Evolutionary conservation across 2,329 filamentous ascomycete genomes (phyloP), one percentile per base, ranked within the genome.

Genomic region (Fusarium pseudocircinatum): DNA sequence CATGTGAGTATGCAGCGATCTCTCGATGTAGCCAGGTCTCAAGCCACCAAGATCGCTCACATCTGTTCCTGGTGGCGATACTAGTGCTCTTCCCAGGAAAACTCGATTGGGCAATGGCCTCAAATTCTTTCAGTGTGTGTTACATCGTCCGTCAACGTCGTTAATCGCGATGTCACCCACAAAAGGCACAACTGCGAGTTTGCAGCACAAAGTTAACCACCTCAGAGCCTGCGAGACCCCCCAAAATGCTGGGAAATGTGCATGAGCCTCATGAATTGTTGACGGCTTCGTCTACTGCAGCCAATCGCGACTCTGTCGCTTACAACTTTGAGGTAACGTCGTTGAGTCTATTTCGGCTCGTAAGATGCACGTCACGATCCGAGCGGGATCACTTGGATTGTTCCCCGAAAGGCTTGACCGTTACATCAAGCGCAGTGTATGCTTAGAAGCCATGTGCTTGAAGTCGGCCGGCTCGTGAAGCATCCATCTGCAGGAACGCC

Each of bases 21-120:
- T 49, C 53, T 43, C 32, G 28, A 67, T 36, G 42, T 39, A 36
- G 61, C 60, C 60, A 69, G 50, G 54, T 46, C 50, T 40, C 46
- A 56, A 57, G 68, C 60, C 50, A 40, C 68, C 57, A 32, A 61
- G 49, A 58, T 58, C 60, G 16, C 67, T 52, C 24, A 50, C 49
- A 28, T 74, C 56, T 60, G 60, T 74, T 75, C 72, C 68, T 69
- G 63, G 71, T 72, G 60, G 72, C 70, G 40, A 74, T 70, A 52
- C 43, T 50, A 58, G 63, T 47, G 54, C 56, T 39, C 49, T 20
- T 43, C 43, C 44, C 22, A 50, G 11, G 39, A 24, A 26, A 57
- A 37, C 39, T 58, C 42, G 28, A 73, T 73, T 73, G 71, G 70
- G 39, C 57, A 75, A 75, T 70, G 39, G 58, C 53, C 39, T 65